phyloP scores from a whole-genome alignment of 2,329 filamentous ascomycete species.

The Monilinia vaccinii-corymbosi region DNA sequence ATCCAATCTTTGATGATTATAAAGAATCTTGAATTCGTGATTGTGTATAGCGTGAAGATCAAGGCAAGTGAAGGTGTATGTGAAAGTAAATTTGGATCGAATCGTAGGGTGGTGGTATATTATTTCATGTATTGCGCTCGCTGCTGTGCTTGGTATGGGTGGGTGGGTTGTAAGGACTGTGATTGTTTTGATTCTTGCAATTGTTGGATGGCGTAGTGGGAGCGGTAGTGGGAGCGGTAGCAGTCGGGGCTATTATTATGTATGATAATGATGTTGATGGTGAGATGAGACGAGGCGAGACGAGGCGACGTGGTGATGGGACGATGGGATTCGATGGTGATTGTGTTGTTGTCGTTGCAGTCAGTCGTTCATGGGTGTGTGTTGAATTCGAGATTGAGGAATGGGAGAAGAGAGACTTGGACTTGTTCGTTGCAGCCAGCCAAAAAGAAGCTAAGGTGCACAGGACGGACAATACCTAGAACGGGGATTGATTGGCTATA shows the following conservation, averaged over 20 bases:
- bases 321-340: too few species aligned
- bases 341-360: too few species aligned
- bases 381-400: slow-evolving; percentile 9
- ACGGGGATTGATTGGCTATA: not conserved
- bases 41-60: not conserved
- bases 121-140: not conserved
- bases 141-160: not conserved
- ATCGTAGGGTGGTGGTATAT: not conserved
- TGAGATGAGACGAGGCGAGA: too few species aligned
- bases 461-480: not conserved
- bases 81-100: not conserved
- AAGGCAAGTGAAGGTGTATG: not conserved
- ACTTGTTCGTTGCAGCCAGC: slow-evolving; percentile 4
- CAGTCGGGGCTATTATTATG: not conserved
- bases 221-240: slow-evolving; percentile 3
- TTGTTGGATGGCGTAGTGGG: not conserved
- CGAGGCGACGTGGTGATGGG: too few species aligned
- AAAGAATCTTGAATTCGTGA: not conserved
- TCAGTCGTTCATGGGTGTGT: slow-evolving; percentile 6
- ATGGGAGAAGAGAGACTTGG: slow-evolving; percentile 10
- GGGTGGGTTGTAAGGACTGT: not conserved
- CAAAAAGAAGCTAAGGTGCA: not conserved
- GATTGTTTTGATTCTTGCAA: not conserved
- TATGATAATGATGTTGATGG: too few species aligned
- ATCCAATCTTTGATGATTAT: not conserved